Evolutionary conservation across 1,284 basidiomycete species (phyloP), one percentile per base, ranked within the genome.

Genomic region (Wolfiporia cocos): DNA sequence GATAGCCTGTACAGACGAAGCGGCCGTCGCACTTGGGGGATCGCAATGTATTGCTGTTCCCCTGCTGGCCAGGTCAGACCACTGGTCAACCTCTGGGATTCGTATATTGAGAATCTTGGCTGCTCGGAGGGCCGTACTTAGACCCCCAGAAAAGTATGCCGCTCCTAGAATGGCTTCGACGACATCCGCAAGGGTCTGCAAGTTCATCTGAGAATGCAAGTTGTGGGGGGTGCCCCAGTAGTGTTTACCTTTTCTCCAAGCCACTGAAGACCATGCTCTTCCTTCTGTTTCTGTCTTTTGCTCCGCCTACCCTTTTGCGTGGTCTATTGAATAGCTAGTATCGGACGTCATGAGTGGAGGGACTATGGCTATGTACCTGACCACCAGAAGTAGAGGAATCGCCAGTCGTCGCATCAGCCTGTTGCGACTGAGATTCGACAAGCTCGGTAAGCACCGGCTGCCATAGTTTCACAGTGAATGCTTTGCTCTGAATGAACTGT

Each of bases 151-250:
- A 30, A 86, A 65, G 56, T 81, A 88, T 4, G 82, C 86, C 4
- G 88, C 87, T 17, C 83, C 89, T 31, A 91, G 76, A 42, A 91
- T 77, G 3, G 86, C 85, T 60, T 92, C 89, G 12, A 77, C 74
- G 34, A 88, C 84, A 61, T 91, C 88, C 37, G 87, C 86, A 26
- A 89, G 69, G n/a, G 76, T 76, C 86, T 89, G 49, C 12, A 45
- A 36, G 37, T 4, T 35, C 24, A 14, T 47, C 18, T 22, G 20
- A 22, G 39, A 26, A 19, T 18, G 34, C 22, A 29, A 28, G 41
- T 39, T 51, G 37, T 15, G 37, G 31, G 42, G 42, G 21, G 23
- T 14, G 19, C 26, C 28, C 21, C 19, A 7, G 18, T 21, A 3
- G 31, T 43, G 9, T 42, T 42, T 49, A 84, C 87, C 76, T 90